phyloP scores from a whole-genome alignment of 305 asterid species.

The Fraxinus sp. region DNA sequence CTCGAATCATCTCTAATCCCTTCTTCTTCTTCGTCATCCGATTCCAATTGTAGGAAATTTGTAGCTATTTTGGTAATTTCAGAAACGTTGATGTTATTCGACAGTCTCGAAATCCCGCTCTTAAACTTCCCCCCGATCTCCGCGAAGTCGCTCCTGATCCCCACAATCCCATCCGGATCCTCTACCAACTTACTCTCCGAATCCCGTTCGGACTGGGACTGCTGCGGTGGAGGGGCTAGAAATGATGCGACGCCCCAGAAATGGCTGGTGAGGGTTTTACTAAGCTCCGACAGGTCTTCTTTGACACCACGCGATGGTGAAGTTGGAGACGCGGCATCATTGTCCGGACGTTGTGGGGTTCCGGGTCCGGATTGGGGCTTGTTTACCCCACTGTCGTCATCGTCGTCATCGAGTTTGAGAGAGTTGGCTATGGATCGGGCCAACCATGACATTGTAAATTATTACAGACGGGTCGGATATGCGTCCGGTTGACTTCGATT shows the following conservation, averaged over 20 bases:
- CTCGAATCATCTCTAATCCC: slow-evolving; percentile 27
- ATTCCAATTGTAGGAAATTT: slow-evolving; percentile 71
- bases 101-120: slow-evolving; percentile 70
- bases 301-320: slow-evolving; percentile 83
- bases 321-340: slow-evolving; percentile 40
- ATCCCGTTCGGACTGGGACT: slow-evolving; percentile 23
- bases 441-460: slow-evolving; percentile 75
- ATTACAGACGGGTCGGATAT: not conserved
- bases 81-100: slow-evolving; percentile 71
- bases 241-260: slow-evolving; percentile 97
- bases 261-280: slow-evolving; percentile 80
- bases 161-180: slow-evolving; percentile 32
- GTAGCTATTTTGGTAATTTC: slow-evolving; percentile 87
- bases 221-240: slow-evolving; percentile 88
- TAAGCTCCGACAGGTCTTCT: slow-evolving; percentile 86
- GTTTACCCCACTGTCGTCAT: slow-evolving; percentile 27
- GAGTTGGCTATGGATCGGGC: slow-evolving; percentile 93
- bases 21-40: slow-evolving; percentile 59
- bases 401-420: slow-evolving; percentile 66
- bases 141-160: slow-evolving; percentile 57
- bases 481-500: not conserved
- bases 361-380: slow-evolving; percentile 22
- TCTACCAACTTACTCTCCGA: slow-evolving; percentile 18
- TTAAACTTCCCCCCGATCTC: slow-evolving; percentile 94
- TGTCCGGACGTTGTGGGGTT: slow-evolving; percentile 24